Percentiles rank a stretch among this genome's conserved stretches.
These are phyloP conservation scores for Vigna angularis DNA, from an alignment of 306 rosid genomes.

Conservation along the genomic window DNA sequence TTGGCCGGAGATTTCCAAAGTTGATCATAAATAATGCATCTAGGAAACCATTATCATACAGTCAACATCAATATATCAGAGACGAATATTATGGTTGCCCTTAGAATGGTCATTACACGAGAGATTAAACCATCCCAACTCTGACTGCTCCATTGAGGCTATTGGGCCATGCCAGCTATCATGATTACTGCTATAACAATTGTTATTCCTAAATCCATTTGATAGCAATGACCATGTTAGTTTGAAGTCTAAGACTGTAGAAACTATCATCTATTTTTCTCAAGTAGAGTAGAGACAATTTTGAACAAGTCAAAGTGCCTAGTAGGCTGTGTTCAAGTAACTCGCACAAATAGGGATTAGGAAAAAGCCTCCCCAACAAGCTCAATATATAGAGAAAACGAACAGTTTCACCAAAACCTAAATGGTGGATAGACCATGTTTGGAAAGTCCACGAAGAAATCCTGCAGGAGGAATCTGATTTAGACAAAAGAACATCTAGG, in stretches of 20 bases:
- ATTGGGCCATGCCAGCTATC: not conserved
- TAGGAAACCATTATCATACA: slow-evolving; percentile 3
- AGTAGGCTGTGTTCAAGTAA: slow-evolving; percentile 11
- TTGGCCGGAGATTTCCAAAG: slow-evolving; percentile 38
- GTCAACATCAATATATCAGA: slow-evolving; percentile 9
- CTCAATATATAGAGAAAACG: not conserved
- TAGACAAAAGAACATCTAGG: slow-evolving; percentile 15
- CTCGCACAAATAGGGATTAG: slow-evolving; percentile 6
- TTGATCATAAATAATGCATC: slow-evolving; percentile 26
- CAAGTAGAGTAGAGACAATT: not conserved
- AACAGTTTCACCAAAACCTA: slow-evolving; percentile 28
- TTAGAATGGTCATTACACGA: slow-evolving; percentile 20
- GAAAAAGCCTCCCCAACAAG: not conserved
- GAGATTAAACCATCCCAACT: slow-evolving; percentile 1
- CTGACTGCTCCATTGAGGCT: not conserved
- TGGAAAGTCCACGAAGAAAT: not conserved
- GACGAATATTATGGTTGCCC: not conserved
- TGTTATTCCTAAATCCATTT: slow-evolving; percentile 2
- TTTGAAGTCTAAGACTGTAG: not conserved
- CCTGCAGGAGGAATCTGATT: slow-evolving; percentile 22
- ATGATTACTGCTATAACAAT: slow-evolving; percentile 15
- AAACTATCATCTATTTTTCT: slow-evolving; percentile 6
- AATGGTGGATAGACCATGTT: not conserved
- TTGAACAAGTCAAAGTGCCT: slow-evolving; percentile 13
- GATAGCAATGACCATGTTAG: not conserved